Base-by-base conservation (phyloP, 2,329 filamentous ascomycete species). In the Fusarium sp. region DNA sequence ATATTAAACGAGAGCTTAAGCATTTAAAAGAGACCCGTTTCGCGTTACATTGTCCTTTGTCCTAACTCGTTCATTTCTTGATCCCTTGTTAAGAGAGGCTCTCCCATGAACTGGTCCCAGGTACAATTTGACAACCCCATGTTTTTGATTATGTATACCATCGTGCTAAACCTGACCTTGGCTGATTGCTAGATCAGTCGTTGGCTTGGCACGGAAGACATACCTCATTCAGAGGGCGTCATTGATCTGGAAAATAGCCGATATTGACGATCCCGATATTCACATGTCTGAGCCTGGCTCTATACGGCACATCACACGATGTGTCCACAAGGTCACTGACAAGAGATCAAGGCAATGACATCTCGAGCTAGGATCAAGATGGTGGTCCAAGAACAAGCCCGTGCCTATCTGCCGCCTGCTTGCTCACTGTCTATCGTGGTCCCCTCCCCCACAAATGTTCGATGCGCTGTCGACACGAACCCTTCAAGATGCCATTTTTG, bases 381-480 rank as follows among this genome's bases (percentile, higher is more conserved):
- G 42, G 37, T 42, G 43, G 50, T 42, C 40, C 23, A 23, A 53
- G 50, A 51, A 41, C 29, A 47, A 60, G 49, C 31, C 41, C 52
- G 52, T 35, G 39, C 51, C 58, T 63, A 46, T 45, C 56, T 55
- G 31, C 49, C 33, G 53, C 45, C 57, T 46, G 9, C 23, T 33
- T 52, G 11, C 36, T 23, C 49, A 23, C 33, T 54, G 29, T 35
- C 63, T 68, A 52, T 53, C 58, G 43, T 47, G 17, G 49, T 53
- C 59, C 33, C 56, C 49, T 72, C 61, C 59, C 70, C 70, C 70
- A 60, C 65, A 72, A 58, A 53, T 58, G 25, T 54, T 53, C 37
- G 35, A 53, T 61, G 53, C 46, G 69, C 63, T 67, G 46, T 52
- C 45, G 52, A 65, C 58, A 67, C 70, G 62, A 72, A 72, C 70